Evolutionary conservation across 2,329 filamentous ascomycete genomes (phyloP), one percentile per base, ranked within the genome.

Genomic region (Neonectria punicea): DNA sequence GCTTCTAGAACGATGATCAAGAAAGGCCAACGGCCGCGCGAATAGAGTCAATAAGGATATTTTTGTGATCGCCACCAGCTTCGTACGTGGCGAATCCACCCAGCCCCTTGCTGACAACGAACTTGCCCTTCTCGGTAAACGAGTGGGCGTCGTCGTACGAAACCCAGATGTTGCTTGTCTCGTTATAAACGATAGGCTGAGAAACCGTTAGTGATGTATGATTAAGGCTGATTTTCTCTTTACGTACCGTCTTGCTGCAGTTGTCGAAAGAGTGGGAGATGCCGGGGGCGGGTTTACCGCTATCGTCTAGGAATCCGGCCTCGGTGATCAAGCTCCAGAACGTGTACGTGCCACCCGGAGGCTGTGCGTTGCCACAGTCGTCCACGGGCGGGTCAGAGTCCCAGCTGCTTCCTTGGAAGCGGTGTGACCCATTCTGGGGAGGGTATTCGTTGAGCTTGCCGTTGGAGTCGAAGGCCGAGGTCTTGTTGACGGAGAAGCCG

Each of bases 371-470:
- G 11, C 70, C 70, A 1, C 70, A 72, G 30, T 34, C 41, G 18
- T 72, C 70, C 9, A 70, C 7, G 1, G 5, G n/a, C 10, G 66
- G 51, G 10, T 72, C 70, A 0, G 53, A 44, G 36, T 72, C 70
- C 70, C 70, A 72, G 50, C 66, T 70, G 39, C 70, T 68, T 1
- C 70, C 70, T 20, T 72, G 70, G 61, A 72, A 72, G 25, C 70
- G 70, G 1, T 70, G 54, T 10, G 66, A 58, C 2, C 66, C 53
- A 66, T 72, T 72, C 3, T 72, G 70, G 0, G 49, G 51, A 11
- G 70, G 70, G 36, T 69, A 72, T 0, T 61, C 46, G 18, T 60
- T 58, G 5, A 72, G 70, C 34, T 55, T 60, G 25, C 57, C 46
- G 14, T 58, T n/a, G 2, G 30, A 13, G 3, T 49, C 57, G 6